Evolutionary conservation across 1,284 basidiomycete species (phyloP).

Genomic region (Vanrija sp.): DNA sequence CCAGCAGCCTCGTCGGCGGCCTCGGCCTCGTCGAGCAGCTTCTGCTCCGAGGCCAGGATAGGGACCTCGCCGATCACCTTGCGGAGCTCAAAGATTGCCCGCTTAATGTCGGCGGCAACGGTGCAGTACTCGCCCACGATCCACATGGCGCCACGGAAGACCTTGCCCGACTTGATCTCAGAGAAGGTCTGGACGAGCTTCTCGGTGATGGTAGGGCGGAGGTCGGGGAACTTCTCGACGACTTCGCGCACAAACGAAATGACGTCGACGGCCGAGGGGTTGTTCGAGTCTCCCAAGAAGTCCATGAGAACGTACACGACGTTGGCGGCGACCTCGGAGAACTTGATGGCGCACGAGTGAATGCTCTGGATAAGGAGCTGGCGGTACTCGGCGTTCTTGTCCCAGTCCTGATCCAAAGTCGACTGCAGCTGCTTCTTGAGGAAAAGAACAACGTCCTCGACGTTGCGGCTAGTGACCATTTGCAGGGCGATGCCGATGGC

Average conservation of each 20-base stretch:
- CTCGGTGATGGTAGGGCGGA: constrained; percentile 78
- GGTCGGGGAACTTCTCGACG: constrained; percentile 92
- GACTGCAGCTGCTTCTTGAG: constrained; percentile 96
- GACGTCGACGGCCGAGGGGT: constrained; percentile 91
- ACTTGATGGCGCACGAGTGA: constrained; percentile 93
- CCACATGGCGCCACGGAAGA: constrained; percentile 95
- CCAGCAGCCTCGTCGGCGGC: constrained; percentile 53
- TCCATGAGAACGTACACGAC: constrained; percentile 98
- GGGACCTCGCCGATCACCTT: constrained; percentile 93
- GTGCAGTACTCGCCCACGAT: constrained; percentile 95
- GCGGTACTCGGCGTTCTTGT: constrained; percentile 85
- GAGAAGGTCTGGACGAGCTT: constrained; percentile 79
- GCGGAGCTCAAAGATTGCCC: constrained; percentile 74
- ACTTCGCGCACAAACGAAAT: constrained; percentile 95
- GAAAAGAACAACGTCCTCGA: constrained; percentile 96
- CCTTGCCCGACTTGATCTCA: constrained; percentile 95
- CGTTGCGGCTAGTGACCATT: constrained; percentile 91
- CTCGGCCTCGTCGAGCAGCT: constrained; percentile 69
- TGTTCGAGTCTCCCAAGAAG: constrained; percentile 94
- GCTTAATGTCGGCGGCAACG: constrained; percentile 61
- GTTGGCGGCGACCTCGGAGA: constrained; percentile 95
- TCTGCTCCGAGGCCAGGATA: constrained; percentile 84
- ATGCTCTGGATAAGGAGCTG: constrained; percentile 97
- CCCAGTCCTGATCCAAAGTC: constrained; percentile 76
- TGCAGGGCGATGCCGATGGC: constrained; percentile 85